Percentiles rank a stretch among this genome's conserved stretches.
These are phyloP conservation scores for Botrytis sinoallii DNA, from an alignment of 2,329 filamentous ascomycete genomes.

Conservation along the genomic window DNA sequence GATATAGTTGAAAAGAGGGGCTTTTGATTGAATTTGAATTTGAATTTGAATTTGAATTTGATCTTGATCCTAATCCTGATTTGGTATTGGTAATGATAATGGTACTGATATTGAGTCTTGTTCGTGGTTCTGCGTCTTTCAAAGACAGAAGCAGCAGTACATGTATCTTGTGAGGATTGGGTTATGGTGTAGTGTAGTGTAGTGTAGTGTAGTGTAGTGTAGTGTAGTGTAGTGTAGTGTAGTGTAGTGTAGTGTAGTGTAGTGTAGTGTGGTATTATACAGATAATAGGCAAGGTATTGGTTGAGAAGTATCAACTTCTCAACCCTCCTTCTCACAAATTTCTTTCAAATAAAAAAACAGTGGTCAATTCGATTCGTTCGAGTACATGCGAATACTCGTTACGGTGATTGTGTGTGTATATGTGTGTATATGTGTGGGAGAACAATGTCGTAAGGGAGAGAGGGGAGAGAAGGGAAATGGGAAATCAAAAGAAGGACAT, in stretches of 20 bases:
- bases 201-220: not conserved
- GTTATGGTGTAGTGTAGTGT: not conserved
- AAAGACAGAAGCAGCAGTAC: not conserved
- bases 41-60: not conserved
- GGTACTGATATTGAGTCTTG: not conserved
- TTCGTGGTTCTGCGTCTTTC: not conserved
- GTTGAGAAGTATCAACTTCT: not conserved
- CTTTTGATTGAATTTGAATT: not conserved
- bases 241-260: not conserved
- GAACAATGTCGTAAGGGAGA: not conserved
- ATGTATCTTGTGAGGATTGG: not conserved
- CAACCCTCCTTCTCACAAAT: not conserved
- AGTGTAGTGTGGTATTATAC: not conserved
- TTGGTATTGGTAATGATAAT: not conserved
- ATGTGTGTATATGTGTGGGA: not conserved
- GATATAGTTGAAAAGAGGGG: conserved; percentile 12
- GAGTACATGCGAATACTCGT: not conserved
- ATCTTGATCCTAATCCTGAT: not conserved
- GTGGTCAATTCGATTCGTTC: not conserved
- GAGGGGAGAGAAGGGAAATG: not conserved
- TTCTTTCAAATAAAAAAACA: not conserved
- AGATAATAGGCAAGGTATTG: not conserved
- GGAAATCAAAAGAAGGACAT: conserved; percentile 11
- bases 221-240: not conserved
- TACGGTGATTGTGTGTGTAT: not conserved